Base-by-base conservation (phyloP, 2,329 filamentous ascomycete species). In the Nemania sp. region DNA sequence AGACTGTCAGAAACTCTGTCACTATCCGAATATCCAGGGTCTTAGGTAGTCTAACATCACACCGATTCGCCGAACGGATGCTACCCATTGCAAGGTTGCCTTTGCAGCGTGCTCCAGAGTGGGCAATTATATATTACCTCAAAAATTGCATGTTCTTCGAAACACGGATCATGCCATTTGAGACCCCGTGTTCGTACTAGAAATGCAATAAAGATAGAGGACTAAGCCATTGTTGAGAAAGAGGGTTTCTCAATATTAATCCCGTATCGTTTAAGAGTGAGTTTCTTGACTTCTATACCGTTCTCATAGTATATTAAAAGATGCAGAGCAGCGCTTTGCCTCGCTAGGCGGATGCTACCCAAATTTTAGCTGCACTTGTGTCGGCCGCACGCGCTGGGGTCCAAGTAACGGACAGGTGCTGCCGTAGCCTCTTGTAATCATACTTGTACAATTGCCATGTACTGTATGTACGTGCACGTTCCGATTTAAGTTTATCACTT, bases 401-500 rank as follows among this genome's bases (percentile, higher is more conserved):
- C n/a, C n/a, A n/a, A n/a, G 33, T 15, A 20, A 37, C 40, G 44
- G 41, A 46, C 40, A 47, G 33, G 22, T 30, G 34, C 45, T 46
- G 30, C 50, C 36, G 23, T 5, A 15, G n/a, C n/a, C n/a, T n/a
- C n/a, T n/a, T n/a, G n/a, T n/a, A n/a, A n/a, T n/a, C n/a, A n/a
- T n/a, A n/a, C n/a, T n/a, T n/a, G n/a, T n/a, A n/a, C n/a, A n/a
- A n/a, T n/a, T n/a, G 30, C 26, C 19, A 50, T 22, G 41, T 43
- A 20, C 46, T 37, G 28, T 22, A 47, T 12, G 40, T 28, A 8
- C 43, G 44, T 31, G 20, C 14, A 28, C 36, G 15, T 39, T 31
- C 52, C 24, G 31, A 37, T 33, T 41, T 47, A 31, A 55, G 42
- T 24, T 30, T 30, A 36, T 36, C 17, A 44, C 40, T 52, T 49